A percentile compares a stretch with the other conserved stretches of the same genome.
phyloP scores from a whole-genome alignment of 352 stramenopile genomes.

The Phytophthora sojae region DNA sequence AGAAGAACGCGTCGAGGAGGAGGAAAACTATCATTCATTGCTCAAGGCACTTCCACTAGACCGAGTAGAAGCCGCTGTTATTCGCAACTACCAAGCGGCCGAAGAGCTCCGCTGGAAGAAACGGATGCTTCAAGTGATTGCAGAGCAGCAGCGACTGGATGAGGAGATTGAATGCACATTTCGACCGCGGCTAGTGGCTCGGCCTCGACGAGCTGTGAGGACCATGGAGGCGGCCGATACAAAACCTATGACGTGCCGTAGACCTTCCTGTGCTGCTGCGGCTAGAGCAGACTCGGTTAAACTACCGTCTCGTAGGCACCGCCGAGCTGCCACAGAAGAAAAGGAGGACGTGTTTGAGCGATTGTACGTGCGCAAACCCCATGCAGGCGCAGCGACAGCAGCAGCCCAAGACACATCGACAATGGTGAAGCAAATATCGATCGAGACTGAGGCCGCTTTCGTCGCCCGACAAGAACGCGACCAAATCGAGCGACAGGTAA shows the following conservation, averaged over 20 bases:
- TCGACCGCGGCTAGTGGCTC: conserved; percentile 32
- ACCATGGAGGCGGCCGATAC: neutral
- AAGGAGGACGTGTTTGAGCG: conserved; percentile 38
- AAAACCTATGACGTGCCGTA: neutral
- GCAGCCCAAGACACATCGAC: neutral
- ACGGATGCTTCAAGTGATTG: conserved; percentile 27
- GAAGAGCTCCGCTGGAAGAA: conserved; percentile 48
- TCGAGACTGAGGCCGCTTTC: conserved; percentile 29
- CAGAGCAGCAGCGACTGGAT: conserved; percentile 34
- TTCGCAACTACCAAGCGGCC: conserved; percentile 50
- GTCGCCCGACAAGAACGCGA: conserved; percentile 38
- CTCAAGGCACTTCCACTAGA: conserved; percentile 24
- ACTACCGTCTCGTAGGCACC: neutral
- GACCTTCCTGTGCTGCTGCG: conserved; percentile 8
- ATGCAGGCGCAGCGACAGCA: neutral
- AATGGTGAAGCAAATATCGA: conserved; percentile 5
- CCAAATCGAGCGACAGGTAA: conserved; percentile 21
- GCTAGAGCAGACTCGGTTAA: neutral
- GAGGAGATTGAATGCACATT: conserved; percentile 47
- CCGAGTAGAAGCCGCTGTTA: conserved; percentile 35
- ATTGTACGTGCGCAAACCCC: conserved; percentile 18
- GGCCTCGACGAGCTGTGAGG: neutral
- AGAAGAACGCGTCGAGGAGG: conserved; percentile 32
- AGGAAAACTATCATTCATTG: conserved; percentile 30
- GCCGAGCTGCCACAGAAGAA: neutral